Conservation (phyloP, 768 basidiomycete genomes). For the Pulveroboletus ravenelii region DNA sequence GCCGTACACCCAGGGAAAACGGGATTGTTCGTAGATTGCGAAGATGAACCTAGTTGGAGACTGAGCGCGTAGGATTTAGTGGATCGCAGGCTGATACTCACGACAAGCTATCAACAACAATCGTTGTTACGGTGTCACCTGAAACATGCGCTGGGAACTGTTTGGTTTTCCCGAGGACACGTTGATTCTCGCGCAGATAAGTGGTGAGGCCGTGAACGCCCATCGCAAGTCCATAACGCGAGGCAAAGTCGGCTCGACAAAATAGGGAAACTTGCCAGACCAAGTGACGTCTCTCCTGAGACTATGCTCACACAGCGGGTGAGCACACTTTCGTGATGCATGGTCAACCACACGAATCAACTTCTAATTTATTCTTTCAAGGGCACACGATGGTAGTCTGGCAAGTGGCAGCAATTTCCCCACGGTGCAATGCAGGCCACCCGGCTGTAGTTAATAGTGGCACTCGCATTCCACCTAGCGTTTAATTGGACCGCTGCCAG, state of each 20-base stretch:
- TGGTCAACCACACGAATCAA: background rate
- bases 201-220: slow-evolving; percentile 51
- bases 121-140: slow-evolving; percentile 30
- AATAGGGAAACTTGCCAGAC: background rate
- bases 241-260: background rate
- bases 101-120: slow-evolving; percentile 87
- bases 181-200: slow-evolving; percentile 45
- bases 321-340: background rate
- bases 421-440: background rate
- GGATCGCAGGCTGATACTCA: slow-evolving; percentile 40
- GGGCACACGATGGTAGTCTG: background rate
- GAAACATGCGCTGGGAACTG: slow-evolving; percentile 22
- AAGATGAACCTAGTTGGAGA: slow-evolving; percentile 63
- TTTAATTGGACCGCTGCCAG: background rate
- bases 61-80: slow-evolving; percentile 4
- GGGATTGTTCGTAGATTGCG: slow-evolving; percentile 53
- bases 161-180: slow-evolving; percentile 35
- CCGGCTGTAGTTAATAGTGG: background rate
- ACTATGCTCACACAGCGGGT: too few species aligned
- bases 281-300: too few species aligned
- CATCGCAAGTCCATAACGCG: slow-evolving; percentile 31
- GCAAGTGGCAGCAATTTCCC: slow-evolving; percentile 3
- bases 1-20: slow-evolving; percentile 80
- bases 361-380: slow-evolving; percentile 1
- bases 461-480: background rate